Conservation (phyloP, 306 rosid genomes). For the Coriaria nepalensis region DNA sequence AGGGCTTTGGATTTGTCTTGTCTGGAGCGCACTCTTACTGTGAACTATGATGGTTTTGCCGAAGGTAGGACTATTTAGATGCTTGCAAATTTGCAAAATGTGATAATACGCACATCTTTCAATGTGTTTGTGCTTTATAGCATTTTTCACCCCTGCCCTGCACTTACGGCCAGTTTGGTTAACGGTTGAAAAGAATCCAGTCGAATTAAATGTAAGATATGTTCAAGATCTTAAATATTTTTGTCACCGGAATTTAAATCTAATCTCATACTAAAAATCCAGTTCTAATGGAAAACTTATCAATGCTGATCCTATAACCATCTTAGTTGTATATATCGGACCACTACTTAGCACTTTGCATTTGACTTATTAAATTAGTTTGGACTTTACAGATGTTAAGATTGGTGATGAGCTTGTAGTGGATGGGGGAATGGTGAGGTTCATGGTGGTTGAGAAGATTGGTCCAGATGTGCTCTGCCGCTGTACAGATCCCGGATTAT, state of each 20-base stretch:
- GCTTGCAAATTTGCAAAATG: too few species aligned
- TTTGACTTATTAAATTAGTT: too few species aligned
- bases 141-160: not conserved
- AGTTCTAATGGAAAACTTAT: not conserved
- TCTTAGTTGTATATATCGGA: too few species aligned
- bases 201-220: too few species aligned
- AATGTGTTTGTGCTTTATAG: not conserved
- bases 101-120: too few species aligned
- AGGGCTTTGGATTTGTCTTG: conserved; percentile 44
- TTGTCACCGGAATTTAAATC: too few species aligned
- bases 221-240: too few species aligned
- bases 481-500: conserved; percentile 76
- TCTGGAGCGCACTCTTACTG: conserved; percentile 40
- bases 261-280: too few species aligned
- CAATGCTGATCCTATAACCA: too few species aligned
- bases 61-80: conserved; percentile 22
- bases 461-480: conserved; percentile 55
- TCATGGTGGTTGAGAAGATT: conserved; percentile 50
- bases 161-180: not conserved
- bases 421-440: conserved; percentile 87
- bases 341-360: too few species aligned
- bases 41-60: conserved; percentile 60
- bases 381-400: conserved; percentile 36
- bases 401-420: conserved; percentile 73
- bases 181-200: too few species aligned